phyloP scores from a whole-genome alignment of 1,139 yeast genomes.

The Candida neerlandica region DNA sequence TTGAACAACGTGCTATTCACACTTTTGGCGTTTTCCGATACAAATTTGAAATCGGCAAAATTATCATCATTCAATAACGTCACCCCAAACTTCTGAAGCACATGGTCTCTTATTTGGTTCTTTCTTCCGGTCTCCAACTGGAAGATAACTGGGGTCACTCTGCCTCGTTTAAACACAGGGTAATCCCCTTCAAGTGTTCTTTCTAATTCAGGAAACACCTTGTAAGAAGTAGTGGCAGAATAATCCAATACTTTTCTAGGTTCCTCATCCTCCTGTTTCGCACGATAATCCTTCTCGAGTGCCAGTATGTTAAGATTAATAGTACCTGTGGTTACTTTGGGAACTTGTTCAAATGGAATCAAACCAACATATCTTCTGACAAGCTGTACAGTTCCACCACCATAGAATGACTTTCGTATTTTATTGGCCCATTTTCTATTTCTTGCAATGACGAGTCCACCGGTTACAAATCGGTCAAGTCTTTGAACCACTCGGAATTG shows the following conservation, averaged over 20 bases:
- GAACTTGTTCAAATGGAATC: slow-evolving; percentile 12
- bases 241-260: slow-evolving; percentile 8
- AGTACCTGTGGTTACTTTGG: slow-evolving; percentile 13
- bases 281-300: slow-evolving; percentile 16
- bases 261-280: slow-evolving; percentile 6
- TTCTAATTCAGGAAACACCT: slow-evolving; percentile 16
- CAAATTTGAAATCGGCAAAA: slow-evolving; percentile 21
- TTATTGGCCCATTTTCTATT: slow-evolving; percentile 21
- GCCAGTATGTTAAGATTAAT: slow-evolving; percentile 19
- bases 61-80: slow-evolving; percentile 29
- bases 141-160: slow-evolving; percentile 22
- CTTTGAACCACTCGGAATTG: slow-evolving; percentile 25
- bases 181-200: slow-evolving; percentile 9
- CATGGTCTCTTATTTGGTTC: slow-evolving; percentile 31
- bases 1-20: slow-evolving; percentile 21
- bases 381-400: slow-evolving; percentile 10
- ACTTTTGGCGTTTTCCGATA: slow-evolving; percentile 4
- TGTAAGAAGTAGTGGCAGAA: slow-evolving; percentile 20
- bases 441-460: slow-evolving; percentile 26
- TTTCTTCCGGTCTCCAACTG: slow-evolving; percentile 28
- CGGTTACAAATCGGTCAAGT: slow-evolving; percentile 28
- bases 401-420: slow-evolving; percentile 15
- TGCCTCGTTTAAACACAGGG: slow-evolving; percentile 11
- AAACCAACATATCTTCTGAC: slow-evolving; percentile 26
- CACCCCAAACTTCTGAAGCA: slow-evolving; percentile 21